Base-by-base conservation (phyloP, 1,139 yeast species). In the Kurtzmaniella quercitrusa region DNA sequence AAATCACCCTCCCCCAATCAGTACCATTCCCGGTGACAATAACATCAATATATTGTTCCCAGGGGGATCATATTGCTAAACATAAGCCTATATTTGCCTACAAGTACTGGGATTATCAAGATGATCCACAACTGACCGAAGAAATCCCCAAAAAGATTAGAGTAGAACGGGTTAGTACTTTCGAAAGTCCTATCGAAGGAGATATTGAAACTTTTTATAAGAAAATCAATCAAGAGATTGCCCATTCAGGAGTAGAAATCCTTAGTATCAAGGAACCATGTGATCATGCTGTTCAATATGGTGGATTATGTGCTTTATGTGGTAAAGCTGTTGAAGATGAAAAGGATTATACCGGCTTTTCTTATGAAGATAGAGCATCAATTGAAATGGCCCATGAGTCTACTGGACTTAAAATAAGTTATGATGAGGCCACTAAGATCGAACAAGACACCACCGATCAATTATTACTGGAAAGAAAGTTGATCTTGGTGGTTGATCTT, bases 301-400 rank as follows among this genome's bases (percentile, higher is more conserved):
- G 95, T 15, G 98, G 98, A 0, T 70, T 93, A 39, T 93, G 99
- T 68, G 98, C 97, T 0, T 67, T 90, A 29, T 93, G 99, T 63
- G 98, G 98, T 7, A 79, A 80, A 47, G 76, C 87, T 2, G 77
- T 91, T n/a, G 91, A 82, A 46, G 94, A 83, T 52, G 90, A 82
- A 53, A 80, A 79, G 46, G 96, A 88, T 60, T 86, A 87, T 57
- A 71, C 84, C 3, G 95, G 91, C 11, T 87, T 81, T 53, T 77
- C 75, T 49, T 82, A 82, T 54, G 79, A 79, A 50, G 89, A 85
- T 49, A 65, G 96, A 27, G 95, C 96, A 16, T 86, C 93, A 1
- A 85, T 89, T 38, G 72, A 90, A 21, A 89, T 93, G 91, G 79
- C 96, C 1, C 97, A 93, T 61, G 95, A 89, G 41, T 85, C 88